Evolutionary conservation across 73 alveolate genomes (phyloP), one percentile per base, ranked within the genome.

Genomic region (Diophrys appendiculata): DNA sequence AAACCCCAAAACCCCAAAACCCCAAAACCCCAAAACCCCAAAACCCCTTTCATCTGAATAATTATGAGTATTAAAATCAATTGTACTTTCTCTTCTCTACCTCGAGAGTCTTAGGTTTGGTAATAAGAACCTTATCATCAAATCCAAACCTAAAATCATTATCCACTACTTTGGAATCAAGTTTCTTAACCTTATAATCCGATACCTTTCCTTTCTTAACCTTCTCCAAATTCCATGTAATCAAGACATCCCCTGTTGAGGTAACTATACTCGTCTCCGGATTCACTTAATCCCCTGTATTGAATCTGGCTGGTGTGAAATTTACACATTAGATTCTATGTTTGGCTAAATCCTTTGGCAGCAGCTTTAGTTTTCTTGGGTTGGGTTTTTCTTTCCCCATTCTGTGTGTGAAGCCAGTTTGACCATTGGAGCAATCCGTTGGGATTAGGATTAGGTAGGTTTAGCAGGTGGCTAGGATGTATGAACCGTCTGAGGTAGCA

Each of bases 281-380:
- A 0, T 26, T 34, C 25, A 33, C 32, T 29, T 72, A 77, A 0
- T 73, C 74, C n/a, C 14, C 13, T 29, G 68, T 79, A 67, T 80
- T 80, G 71, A 80, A 80, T 54, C 80, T 34, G n/a, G 89, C 89
- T 1, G 89, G 83, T 5, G 83, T 80, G 78, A 80, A 80, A 83
- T 72, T 65, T 2, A 80, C 28, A 34, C 24, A 11, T 31, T 71
- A 24, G 54, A 80, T 52, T 32, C 34, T 23, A 53, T 80, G 76
- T 73, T 72, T 80, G 54, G 69, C 53, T 23, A 80, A 1, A 54
- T 80, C 89, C 29, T 72, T 28, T 2, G 82, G 70, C 31, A 72
- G 54, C 1, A 80, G 54, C 52, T 69, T n/a, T 3, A 80, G 78
- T 31, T 72, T 80, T 8, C 43, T 18, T 78, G 83, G 54, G 70